Conservation (phyloP, 129 eudicot species). For the sunflower (Helianthus annuus) region HanXRQr2.0-SUNRISE NC_035448.2:2691037-2691536, state of each 20-base stretch:
- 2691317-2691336: neutral
- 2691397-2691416: too few species aligned
- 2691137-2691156: constrained; percentile 9
- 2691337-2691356: neutral
- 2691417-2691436: too few species aligned
- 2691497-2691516: too few species aligned
- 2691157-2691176: constrained; percentile 5
- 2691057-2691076: constrained; percentile 64
- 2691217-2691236: constrained; percentile 71
- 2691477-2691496: too few species aligned
- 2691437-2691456: too few species aligned
- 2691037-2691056: neutral
- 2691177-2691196: constrained; percentile 4
- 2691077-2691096: constrained; percentile 65
- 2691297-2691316: constrained; percentile 15
- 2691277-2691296: constrained; percentile 67
- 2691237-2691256: constrained; percentile 67
- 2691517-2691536: too few species aligned
- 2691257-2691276: constrained; percentile 79
- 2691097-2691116: constrained; percentile 92
- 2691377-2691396: too few species aligned
- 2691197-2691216: constrained; percentile 13
- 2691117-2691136: constrained; percentile 77
- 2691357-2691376: too few species aligned
- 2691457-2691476: too few species aligned